Conservation (phyloP, 1,284 basidiomycete genomes). For the Rhodotorula sp. region DNA sequence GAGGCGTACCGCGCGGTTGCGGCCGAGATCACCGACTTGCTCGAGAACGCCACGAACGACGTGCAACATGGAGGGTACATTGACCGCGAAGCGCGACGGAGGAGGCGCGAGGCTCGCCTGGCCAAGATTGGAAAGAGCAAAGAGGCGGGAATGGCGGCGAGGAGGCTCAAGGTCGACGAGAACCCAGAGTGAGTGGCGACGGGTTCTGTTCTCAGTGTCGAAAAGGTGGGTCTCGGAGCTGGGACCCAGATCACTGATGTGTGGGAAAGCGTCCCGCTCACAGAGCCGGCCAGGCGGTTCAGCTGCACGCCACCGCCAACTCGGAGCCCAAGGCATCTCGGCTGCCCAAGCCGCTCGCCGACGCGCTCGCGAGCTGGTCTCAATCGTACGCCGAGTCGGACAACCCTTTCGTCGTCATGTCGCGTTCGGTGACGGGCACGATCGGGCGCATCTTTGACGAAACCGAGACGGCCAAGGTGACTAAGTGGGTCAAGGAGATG, state of each 20-base stretch:
- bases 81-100: conserved; percentile 79
- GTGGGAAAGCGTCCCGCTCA: background rate
- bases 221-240: background rate
- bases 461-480: conserved; percentile 94
- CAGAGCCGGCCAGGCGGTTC: conserved; percentile 79
- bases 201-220: background rate
- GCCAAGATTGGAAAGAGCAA: conserved; percentile 74
- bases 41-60: conserved; percentile 88
- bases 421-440: conserved; percentile 79
- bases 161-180: conserved; percentile 58
- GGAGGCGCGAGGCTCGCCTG: conserved; percentile 68
- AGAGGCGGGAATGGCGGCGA: conserved; percentile 50
- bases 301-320: conserved; percentile 75
- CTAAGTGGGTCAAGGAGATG: conserved; percentile 76
- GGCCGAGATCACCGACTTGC: conserved; percentile 82
- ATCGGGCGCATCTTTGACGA: conserved; percentile 84
- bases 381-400: conserved; percentile 89
- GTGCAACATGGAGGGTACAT: conserved; percentile 86
- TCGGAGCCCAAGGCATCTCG: conserved; percentile 69
- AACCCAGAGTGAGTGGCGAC: conserved; percentile 68
- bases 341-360: conserved; percentile 49
- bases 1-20: conserved; percentile 89
- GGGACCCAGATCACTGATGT: too few relatives aligned
- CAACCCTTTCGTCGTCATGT: conserved; percentile 75
- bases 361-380: conserved; percentile 48